phyloP scores from a whole-genome alignment of 1,284 basidiomycete genomes.

The Ceratobasidium sp. region DNA sequence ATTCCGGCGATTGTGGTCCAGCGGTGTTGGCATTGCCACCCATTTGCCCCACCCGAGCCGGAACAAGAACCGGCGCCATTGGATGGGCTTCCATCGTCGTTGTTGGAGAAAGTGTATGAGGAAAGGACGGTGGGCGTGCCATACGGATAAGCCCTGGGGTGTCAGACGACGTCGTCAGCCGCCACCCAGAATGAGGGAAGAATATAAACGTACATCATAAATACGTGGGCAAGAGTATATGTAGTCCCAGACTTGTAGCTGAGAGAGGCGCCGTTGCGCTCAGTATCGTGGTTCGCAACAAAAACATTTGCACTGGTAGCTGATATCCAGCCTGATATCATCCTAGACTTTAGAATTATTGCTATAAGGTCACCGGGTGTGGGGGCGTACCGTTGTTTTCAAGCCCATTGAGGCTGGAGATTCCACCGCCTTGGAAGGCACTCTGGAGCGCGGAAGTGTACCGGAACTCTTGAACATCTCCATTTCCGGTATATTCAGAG shows the following conservation, averaged over 20 bases:
- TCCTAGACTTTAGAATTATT: neutral
- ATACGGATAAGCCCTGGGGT: conserved; percentile 67
- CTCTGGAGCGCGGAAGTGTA: conserved; percentile 68
- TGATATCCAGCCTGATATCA: conserved; percentile 69
- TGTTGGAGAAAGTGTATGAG: conserved; percentile 66
- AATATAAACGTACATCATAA: conserved; percentile 63
- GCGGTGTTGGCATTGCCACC: conserved; percentile 70
- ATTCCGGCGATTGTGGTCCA: conserved; percentile 70
- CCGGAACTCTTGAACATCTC: no score
- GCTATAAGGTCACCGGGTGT: neutral
- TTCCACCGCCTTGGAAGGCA: conserved; percentile 67
- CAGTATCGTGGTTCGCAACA: conserved; percentile 78
- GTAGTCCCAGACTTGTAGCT: conserved; percentile 73
- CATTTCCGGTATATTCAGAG: conserved; percentile 47
- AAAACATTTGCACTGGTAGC: conserved; percentile 72
- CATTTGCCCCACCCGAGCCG: conserved; percentile 64
- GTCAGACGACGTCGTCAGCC: no score
- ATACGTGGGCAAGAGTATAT: conserved; percentile 72
- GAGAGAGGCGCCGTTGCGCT: conserved; percentile 70
- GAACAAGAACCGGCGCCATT: conserved; percentile 69
- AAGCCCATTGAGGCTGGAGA: conserved; percentile 60
- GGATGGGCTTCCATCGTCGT: conserved; percentile 70
- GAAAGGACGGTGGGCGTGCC: conserved; percentile 75
- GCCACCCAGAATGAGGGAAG: neutral
- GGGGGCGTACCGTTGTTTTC: conserved; percentile 10